Conservation (phyloP, 2,329 filamentous ascomycete genomes). For the Cyanodermella asteris region DNA sequence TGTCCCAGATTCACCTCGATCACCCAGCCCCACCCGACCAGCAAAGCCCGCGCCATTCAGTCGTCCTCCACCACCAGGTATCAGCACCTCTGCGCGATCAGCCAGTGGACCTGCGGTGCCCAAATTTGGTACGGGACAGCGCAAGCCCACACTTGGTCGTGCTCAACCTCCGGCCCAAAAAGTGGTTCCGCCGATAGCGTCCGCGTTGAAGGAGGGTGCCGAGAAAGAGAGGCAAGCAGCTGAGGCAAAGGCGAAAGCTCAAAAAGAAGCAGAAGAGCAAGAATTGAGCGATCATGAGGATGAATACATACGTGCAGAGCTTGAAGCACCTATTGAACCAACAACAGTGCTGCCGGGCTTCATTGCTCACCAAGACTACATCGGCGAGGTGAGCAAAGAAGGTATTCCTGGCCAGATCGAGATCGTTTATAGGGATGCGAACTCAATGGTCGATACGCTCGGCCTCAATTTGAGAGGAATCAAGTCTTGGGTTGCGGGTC, state of each 20-base stretch:
- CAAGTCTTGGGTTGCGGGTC: conserved; percentile 40
- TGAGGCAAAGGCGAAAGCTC: conserved; percentile 2
- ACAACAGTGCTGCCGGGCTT: conserved; percentile 25
- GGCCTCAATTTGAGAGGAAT: conserved; percentile 62
- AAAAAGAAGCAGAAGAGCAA: conserved; percentile 9
- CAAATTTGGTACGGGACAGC: conserved; percentile 17
- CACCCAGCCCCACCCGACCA: conserved; percentile 23
- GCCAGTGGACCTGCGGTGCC: conserved; percentile 17
- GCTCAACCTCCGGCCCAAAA: conserved; percentile 9
- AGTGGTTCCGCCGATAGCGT: conserved; percentile 12
- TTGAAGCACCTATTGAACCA: conserved; percentile 20
- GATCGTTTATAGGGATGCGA: conserved; percentile 27
- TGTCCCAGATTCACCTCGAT: conserved; percentile 18
- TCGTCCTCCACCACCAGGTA: no score
- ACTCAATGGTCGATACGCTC: conserved; percentile 78
- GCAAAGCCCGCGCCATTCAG: conserved; percentile 12
- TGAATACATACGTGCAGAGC: conserved; percentile 22
- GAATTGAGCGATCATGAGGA: conserved; percentile 25
- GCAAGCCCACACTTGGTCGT: conserved; percentile 12
- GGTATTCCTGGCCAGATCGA: conserved; percentile 28
- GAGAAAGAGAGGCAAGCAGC: conserved; percentile 6
- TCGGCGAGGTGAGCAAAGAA: conserved; percentile 20
- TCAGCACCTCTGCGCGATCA: conserved; percentile 16
- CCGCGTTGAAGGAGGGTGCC: conserved; percentile 14
- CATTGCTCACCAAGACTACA: conserved; percentile 24